Evolutionary conservation across 768 basidiomycete species (phyloP).

Genomic region (Boletus coccyginus): DNA sequence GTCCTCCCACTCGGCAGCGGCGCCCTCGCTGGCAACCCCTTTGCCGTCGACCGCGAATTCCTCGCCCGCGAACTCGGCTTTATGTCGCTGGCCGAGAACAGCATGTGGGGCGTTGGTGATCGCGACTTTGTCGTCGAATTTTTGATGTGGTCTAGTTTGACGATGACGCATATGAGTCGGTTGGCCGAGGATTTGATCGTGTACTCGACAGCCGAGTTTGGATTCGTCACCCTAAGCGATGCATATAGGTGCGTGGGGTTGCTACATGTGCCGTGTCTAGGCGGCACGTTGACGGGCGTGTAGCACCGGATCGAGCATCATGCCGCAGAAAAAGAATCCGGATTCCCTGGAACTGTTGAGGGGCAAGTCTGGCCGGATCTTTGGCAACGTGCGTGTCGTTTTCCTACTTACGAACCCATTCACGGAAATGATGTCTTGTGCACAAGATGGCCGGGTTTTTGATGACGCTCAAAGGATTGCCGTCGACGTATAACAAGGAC

Average conservation of each 20-base stretch:
- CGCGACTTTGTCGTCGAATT: slow-evolving; percentile 98
- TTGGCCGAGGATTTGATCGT: slow-evolving; percentile 96
- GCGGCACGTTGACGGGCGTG: neutral
- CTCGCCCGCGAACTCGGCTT: slow-evolving; percentile 90
- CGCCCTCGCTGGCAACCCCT: slow-evolving; percentile 95
- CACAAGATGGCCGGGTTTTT: slow-evolving; percentile 91
- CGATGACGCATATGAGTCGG: slow-evolving; percentile 91
- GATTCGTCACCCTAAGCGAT: slow-evolving; percentile 93
- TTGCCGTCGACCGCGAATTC: slow-evolving; percentile 90
- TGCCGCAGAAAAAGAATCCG: slow-evolving; percentile 99
- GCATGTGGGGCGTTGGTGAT: slow-evolving; percentile 94
- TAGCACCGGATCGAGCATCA: slow-evolving; percentile 98
- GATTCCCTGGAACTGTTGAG: slow-evolving; percentile 94
- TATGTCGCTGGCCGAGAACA: slow-evolving; percentile 87
- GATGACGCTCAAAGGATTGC: slow-evolving; percentile 95
- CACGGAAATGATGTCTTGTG: neutral
- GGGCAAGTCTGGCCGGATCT: slow-evolving; percentile 92
- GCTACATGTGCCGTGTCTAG: neutral
- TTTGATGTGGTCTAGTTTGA: slow-evolving; percentile 91
- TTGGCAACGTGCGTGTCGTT: slow-evolving; percentile 68
- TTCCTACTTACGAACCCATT: no score
- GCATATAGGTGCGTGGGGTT: slow-evolving; percentile 77
- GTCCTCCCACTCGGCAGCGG: slow-evolving; percentile 93
- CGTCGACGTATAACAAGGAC: slow-evolving; percentile 99
- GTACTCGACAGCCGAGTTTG: slow-evolving; percentile 96